These are phyloP conservation scores for Senecio squalidus DNA, from an alignment of 140 eudicot genomes.

Conservation along the genomic window DNA sequence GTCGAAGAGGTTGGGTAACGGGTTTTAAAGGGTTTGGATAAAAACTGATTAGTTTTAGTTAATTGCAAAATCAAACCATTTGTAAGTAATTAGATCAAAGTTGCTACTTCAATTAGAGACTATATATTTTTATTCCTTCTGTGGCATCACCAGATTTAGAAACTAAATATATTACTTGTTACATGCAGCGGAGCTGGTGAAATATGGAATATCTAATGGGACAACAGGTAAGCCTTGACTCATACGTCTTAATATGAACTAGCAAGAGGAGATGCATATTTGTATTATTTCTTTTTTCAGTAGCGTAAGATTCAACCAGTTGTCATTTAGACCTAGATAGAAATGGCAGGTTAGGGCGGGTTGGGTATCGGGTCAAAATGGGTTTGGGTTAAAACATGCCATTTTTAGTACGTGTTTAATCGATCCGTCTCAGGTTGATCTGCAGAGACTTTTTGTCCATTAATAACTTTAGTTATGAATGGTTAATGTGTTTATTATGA, in stretches of 20 bases:
- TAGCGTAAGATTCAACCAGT: not conserved
- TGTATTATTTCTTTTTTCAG: not conserved
- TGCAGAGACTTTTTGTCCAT: no score
- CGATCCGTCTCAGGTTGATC: no score
- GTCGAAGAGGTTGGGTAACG: not conserved
- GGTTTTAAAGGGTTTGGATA: not conserved
- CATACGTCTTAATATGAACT: slow-evolving; percentile 2
- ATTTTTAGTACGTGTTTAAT: no score
- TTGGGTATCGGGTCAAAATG: no score
- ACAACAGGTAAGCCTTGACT: slow-evolving; percentile 50
- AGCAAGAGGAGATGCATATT: slow-evolving; percentile 1
- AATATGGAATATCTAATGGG: slow-evolving; percentile 65
- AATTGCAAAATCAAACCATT: no score
- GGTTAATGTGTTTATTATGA: no score
- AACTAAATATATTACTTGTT: slow-evolving; percentile 21
- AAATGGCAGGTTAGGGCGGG: no score
- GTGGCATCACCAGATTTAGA: slow-evolving; percentile 18
- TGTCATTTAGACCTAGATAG: not conserved
- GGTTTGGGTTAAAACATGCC: no score
- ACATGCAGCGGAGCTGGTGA: slow-evolving; percentile 75
- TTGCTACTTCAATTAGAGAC: no score
- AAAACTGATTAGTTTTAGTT: not conserved
- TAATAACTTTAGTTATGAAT: no score
- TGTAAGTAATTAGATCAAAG: no score
- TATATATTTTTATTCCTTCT: no score